Evolutionary conservation across 139 green algal genomes (phyloP).

Genomic region (Micractinium sp.): DNA sequence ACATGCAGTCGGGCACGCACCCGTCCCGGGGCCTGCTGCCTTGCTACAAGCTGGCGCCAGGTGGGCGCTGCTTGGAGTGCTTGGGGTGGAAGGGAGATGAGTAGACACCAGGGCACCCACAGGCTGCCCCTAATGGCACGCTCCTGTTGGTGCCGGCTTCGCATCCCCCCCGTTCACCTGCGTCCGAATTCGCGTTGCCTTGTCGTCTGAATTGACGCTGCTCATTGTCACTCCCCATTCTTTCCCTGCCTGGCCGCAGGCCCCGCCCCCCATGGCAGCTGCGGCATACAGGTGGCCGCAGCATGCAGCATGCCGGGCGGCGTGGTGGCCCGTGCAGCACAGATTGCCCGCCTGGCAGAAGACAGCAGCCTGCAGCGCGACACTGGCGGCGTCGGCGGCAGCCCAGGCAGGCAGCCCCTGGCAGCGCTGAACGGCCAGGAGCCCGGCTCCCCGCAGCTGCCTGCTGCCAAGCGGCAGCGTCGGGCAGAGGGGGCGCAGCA

Average conservation of each 20-base stretch:
- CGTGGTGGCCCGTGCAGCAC: constrained; percentile 38
- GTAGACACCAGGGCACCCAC: not conserved
- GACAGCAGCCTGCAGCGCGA: too few relatives aligned
- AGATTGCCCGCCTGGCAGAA: not conserved
- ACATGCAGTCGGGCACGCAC: constrained; percentile 55
- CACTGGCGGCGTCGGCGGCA: not conserved
- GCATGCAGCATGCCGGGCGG: constrained; percentile 42
- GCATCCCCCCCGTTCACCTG: not conserved
- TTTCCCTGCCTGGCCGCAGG: constrained; percentile 4
- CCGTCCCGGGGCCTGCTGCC: constrained; percentile 33
- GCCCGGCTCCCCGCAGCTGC: not conserved
- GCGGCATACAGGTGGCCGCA: constrained; percentile 55
- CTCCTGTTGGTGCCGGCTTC: too few relatives aligned
- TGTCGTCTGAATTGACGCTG: not conserved
- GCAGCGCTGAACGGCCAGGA: not conserved
- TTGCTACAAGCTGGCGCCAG: constrained; percentile 22
- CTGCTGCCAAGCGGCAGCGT: not conserved
- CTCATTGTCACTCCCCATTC: not conserved
- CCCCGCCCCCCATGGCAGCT: constrained; percentile 52
- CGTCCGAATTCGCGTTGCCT: not conserved
- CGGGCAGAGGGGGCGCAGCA: not conserved
- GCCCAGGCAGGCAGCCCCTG: not conserved
- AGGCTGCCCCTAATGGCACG: too few relatives aligned
- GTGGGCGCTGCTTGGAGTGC: not conserved
- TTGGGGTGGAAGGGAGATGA: not conserved